Base-by-base conservation (phyloP, 192 early-diverging fungal species). In the Backusella circina region DNA sequence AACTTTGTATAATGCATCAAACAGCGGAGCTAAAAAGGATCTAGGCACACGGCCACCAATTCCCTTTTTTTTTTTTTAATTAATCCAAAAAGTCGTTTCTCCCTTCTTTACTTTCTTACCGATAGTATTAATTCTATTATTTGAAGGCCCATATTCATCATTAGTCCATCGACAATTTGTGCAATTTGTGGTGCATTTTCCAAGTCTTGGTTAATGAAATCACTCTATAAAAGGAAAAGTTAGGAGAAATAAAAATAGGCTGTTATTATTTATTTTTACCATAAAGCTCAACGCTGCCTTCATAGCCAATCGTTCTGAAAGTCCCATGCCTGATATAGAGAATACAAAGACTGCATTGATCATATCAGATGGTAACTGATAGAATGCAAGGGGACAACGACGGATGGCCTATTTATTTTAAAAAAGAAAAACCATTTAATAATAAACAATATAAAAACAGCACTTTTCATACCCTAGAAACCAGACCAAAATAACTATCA, bases 261-360 rank as follows among this genome's bases (percentile, higher is more conserved):
- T 3, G 12, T 26, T 31, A 67, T 28, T 23, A 68, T 35, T 30
- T 32, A 26, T 66, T 30, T 73, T 69, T 79, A 87, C 88, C 80
- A 87, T 80, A 68, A 89, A 89, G 16, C 78, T 75, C 18, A 87
- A 65, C 0, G 84, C 82, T 4, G 88, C 80, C 30, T 85, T 87
- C 26, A 89, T 73, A 15, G 88, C 88, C 7, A 89, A 68, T 38
- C 86, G 80, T 47, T 89, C 88, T 72, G 87, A 84, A 30, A 86
- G 54, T 5, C 79, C 76, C 72, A 89, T 77, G 1, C 84, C 85
- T 5, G 85, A 85, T 47, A 89, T 77, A 2, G 85, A 75, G 72
- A 89, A 83, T 31, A 61, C 77, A 65, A 87, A 78, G 21, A 87
- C 77, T 15, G 41, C 78, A 21, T 86, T 79, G 10, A 83, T 81